Base-by-base conservation (phyloP, 2,329 filamentous ascomycete genomes). In the Fusarium temperatum region DNA sequence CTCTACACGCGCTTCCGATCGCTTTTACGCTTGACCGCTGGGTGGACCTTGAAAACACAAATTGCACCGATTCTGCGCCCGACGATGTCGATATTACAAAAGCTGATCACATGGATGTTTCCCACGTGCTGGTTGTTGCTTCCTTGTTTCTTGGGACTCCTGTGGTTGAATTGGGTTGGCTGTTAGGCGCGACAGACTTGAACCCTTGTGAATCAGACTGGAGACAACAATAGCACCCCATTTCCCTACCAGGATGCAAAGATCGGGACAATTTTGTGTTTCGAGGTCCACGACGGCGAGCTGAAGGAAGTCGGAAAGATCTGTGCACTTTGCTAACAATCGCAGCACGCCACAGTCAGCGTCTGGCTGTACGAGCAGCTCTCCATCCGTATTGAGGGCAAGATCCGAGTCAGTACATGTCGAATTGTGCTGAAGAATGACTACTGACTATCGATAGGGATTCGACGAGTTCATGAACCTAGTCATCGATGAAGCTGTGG, bases 381-480 rank as follows among this genome's bases (percentile, higher is more conserved):
- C 61, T 91, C 92, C 20, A 95, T 98, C 80, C 89, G 96, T 69
- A 98, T 99, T 80, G 95, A 98, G 85, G 96, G 96, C 72, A 98
- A 96, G 86, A 98, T 99, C 76, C 90, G 96, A 80, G 96, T 97
- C 83, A 73, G 91, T 83, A 47, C n/a, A 38, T 7, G n/a, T 35
- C 9, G 9, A 22, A 45, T 41, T 35, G 30, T 36, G 32, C 24
- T 28, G 22, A 28, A 12, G 26, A n/a, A 30, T 28, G 50, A 20
- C 10, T 44, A 24, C 67, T 77, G 47, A 65, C 48, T 28, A 41
- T 45, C 4, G n/a, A 8, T 13, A 98, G 95, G 95, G 96, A 20
- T 99, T 99, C 77, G 96, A 99, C 82, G 96, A 99, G 84, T 99
- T 98, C 86, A 98, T 99, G 95, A 99, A 99, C 85, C 87, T 99